Percentiles rank a stretch among this genome's conserved stretches.
phyloP scores from a whole-genome alignment of 148 eudicot genomes.

The Limonium bicolor region DNA sequence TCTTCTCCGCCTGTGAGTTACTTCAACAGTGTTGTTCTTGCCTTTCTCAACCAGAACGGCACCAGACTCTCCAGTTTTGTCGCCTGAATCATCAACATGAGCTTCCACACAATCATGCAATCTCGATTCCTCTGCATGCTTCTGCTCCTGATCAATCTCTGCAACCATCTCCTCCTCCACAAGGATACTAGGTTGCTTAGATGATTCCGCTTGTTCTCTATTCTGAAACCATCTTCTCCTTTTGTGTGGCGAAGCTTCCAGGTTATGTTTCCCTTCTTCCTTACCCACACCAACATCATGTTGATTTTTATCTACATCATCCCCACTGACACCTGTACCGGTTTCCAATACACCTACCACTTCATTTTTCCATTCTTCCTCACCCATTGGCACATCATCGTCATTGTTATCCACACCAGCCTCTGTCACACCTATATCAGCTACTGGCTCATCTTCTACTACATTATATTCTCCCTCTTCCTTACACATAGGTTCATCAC shows the following conservation, averaged over 20 bases:
- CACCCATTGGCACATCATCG: too few relatives aligned
- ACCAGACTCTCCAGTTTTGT: constrained; percentile 9
- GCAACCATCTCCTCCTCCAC: constrained; percentile 11
- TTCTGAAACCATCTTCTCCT: constrained; percentile 13
- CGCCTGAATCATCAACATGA: constrained; percentile 3
- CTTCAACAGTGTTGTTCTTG: constrained; percentile 16
- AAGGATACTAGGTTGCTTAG: constrained; percentile 9
- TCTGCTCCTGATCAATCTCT: constrained; percentile 17
- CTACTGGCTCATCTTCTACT: constrained; percentile 4
- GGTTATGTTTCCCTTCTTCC: neutral
- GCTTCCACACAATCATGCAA: neutral
- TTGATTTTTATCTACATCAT: constrained; percentile 1
- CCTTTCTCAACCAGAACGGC: constrained; percentile 7
- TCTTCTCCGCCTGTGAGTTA: constrained; percentile 25
- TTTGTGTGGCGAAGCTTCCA: constrained; percentile 11
- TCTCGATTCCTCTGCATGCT: neutral
- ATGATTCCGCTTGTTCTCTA: constrained; percentile 3
- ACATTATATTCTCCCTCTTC: too few relatives aligned
- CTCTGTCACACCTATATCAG: constrained; percentile 10
- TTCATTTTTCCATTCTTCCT: too few relatives aligned
- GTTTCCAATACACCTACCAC: constrained; percentile 1
- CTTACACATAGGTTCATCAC: too few relatives aligned
- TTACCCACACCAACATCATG: neutral
- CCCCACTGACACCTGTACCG: constrained; percentile 9
- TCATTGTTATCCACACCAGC: constrained; percentile 13